Evolutionary conservation across 176 grass and related monocot species (phyloP).

Genomic region (Poa annua): DNA sequence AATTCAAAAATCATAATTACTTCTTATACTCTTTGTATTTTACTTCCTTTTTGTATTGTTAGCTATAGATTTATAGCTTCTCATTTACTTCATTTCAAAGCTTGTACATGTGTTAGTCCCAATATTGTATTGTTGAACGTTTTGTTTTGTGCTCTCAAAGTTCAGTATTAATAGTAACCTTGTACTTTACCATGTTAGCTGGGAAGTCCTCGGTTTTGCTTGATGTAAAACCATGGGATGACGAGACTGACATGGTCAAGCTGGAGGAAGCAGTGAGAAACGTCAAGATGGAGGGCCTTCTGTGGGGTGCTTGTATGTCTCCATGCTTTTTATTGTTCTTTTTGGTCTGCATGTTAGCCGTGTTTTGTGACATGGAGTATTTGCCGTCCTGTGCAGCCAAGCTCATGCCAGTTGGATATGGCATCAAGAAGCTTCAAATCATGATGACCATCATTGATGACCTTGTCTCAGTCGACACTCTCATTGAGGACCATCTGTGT

Average conservation of each 20-base stretch:
- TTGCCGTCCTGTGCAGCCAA: slow-evolving; percentile 59
- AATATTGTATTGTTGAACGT: not conserved
- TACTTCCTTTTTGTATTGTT: not conserved
- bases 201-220: slow-evolving; percentile 90
- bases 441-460: slow-evolving; percentile 99
- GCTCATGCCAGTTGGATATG: slow-evolving; percentile 89
- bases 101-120: not conserved
- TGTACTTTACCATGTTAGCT: slow-evolving; percentile 39
- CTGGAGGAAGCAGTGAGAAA: slow-evolving; percentile 83
- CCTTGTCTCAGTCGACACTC: slow-evolving; percentile 80
- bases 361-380: not conserved
- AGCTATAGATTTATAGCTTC: too few relatives aligned
- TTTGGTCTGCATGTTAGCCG: not conserved
- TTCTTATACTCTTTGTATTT: not conserved
- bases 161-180: not conserved
- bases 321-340: not conserved
- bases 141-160: not conserved
- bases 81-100: not conserved
- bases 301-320: slow-evolving; percentile 96
- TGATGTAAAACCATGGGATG: slow-evolving; percentile 93
- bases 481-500: slow-evolving; percentile 67
- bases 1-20: not conserved
- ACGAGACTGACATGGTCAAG: slow-evolving; percentile 97
- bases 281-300: slow-evolving; percentile 82
- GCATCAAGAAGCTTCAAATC: slow-evolving; percentile 97